Evolutionary conservation across 495 filamentous ascomycete genomes (phyloP), one percentile per base, ranked within the genome.

Genomic region (Chaetomidium leptoderma): DNA sequence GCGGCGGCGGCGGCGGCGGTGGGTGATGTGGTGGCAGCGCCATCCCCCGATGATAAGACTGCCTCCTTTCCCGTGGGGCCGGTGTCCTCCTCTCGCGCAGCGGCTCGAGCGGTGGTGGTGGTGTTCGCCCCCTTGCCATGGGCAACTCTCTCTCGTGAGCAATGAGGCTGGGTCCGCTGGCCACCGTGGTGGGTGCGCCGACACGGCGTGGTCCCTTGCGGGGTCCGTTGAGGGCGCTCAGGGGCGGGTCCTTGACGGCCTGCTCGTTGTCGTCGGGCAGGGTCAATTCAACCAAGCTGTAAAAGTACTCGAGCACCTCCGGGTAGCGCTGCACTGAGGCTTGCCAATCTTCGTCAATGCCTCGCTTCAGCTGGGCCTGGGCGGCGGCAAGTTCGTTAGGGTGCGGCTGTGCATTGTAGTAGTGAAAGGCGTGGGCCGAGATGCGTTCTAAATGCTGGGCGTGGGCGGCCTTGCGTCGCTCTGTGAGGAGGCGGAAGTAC

Each of bases 331-430:
- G 81, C 35, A 88, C 85, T 29, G 79, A 83, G 8, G 78, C 74
- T 61, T 81, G 77, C 86, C 86, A 90, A 72, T 90, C 86, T 35
- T 86, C 85, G 64, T 88, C 85, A 67, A 89, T 84, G 60, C 83
- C 86, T 36, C 80, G 74, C 68, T 86, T 85, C 52, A 88, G 77
- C 59, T 77, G 73, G 8, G 75, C 73, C 61, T 87, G 77, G 24
- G 82, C 84, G 30, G 77, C 76, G 23, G 76, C 70, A 30, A 88
- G 75, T 66, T 87, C 76, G 61, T 70, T 77, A 13, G 80, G 81
- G 55, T 82, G 79, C 36, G 81, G 81, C 23, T 73, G 74, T 1
- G 75, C 70, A 59, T 73, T 71, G 68, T 78, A 83, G 66, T 78
- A 80, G 69, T 83, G 82, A 43, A 80, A 76, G 47, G 77, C 74